phyloP scores from a whole-genome alignment of 139 green algal genomes.

The Micromonas pusilla region DNA sequence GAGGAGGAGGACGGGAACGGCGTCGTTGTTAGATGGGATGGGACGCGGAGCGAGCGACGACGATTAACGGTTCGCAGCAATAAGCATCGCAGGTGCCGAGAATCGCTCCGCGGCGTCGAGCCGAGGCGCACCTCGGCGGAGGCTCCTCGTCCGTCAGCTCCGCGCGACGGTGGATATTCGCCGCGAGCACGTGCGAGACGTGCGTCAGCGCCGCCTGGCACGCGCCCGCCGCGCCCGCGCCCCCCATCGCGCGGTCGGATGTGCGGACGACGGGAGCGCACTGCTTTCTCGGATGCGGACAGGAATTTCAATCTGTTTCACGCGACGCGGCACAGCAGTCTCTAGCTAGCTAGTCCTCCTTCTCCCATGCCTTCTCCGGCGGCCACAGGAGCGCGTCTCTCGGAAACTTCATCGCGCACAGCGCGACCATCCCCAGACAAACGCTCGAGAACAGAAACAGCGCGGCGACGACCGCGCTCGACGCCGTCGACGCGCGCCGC shows the following conservation, averaged over 20 bases:
- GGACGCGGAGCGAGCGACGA: background rate
- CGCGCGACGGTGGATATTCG: background rate
- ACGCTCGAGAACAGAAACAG: background rate
- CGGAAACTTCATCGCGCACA: background rate
- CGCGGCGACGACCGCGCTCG: background rate
- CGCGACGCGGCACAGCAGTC: too few relatives aligned
- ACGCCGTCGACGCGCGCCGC: too few relatives aligned
- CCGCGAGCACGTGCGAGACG: background rate
- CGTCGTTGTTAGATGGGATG: too few relatives aligned
- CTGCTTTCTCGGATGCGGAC: too few relatives aligned
- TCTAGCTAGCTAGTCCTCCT: background rate
- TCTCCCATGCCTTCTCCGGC: background rate
- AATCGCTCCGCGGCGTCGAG: too few relatives aligned
- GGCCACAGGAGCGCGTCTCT: background rate
- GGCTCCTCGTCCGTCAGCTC: background rate
- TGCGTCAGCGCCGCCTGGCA: background rate
- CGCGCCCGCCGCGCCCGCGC: too few relatives aligned
- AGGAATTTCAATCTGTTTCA: too few relatives aligned
- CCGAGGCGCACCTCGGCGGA: background rate
- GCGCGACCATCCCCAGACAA: background rate
- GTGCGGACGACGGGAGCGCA: too few relatives aligned
- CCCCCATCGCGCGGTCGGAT: too few relatives aligned
- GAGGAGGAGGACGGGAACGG: too few relatives aligned
- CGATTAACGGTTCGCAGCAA: background rate
- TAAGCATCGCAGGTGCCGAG: too few relatives aligned